Evolutionary conservation across 768 basidiomycete genomes (phyloP), one percentile per base, ranked within the genome.

Genomic region (Russula foetens): DNA sequence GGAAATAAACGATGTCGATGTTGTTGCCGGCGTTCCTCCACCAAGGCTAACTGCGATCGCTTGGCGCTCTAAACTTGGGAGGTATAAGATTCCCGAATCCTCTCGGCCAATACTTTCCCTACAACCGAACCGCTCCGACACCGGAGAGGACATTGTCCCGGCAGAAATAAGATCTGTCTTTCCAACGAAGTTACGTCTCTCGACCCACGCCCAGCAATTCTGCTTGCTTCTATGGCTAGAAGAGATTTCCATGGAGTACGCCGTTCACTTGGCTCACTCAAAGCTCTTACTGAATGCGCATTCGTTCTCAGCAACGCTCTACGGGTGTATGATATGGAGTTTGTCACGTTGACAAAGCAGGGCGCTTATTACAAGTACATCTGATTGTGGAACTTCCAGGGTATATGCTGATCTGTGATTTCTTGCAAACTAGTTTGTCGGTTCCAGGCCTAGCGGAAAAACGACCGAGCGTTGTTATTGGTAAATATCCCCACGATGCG

Each of bases 371-470:
- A 58, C 23, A 38, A 58, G 57, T 58, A 23, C 50, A 44, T 48
- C 41, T 44, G 11, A 29, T 33, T 26, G 8, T 43, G 28, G 17
- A 21, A 57, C 12, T 58, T 7, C n/a, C 3, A 1, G 33, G 14
- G 38, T 15, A 28, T 12, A 7, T n/a, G 19, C 46, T 51, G 19
- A 53, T 44, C 33, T 21, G 29, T 8, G 26, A 12, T 21, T 23
- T 24, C 14, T 53, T 29, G 44, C 11, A n/a, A n/a, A n/a, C n/a
- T n/a, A 59, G 58, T 23, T 41, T 59, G 14, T 2, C 24, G 6
- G 58, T 59, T 26, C 58, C 58, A 19, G 58, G 58, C 33, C 39
- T 59, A 29, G 58, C 58, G 19, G 58, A 59, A 52, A 59, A 59
- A 9, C 58, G 58, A 29, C 58, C 58, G 4, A 59, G 58, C 28